Evolutionary conservation across 1,139 yeast genomes (phyloP).

Genomic region (Zhuliangozyma parablackwelliae): DNA sequence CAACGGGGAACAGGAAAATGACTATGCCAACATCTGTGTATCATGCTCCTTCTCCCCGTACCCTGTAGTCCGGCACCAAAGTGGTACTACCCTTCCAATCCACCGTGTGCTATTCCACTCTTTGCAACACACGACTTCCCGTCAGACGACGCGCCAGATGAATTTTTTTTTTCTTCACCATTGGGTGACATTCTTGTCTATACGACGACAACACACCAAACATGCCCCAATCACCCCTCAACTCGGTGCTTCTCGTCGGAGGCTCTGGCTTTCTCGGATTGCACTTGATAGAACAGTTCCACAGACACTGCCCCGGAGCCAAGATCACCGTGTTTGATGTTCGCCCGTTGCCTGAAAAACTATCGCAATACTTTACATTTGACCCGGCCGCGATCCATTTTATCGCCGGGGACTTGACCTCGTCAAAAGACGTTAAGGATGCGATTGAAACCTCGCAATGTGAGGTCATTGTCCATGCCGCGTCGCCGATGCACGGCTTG

Average conservation of each 20-base stretch:
- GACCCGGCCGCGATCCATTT: slow-evolving; percentile 52
- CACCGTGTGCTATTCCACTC: no score
- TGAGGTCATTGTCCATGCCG: slow-evolving; percentile 86
- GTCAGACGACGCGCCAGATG: no score
- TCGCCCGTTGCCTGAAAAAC: slow-evolving; percentile 71
- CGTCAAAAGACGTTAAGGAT: slow-evolving; percentile 56
- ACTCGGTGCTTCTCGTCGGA: slow-evolving; percentile 70
- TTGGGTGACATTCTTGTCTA: no score
- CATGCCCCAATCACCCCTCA: slow-evolving; percentile 7
- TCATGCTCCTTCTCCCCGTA: no score
- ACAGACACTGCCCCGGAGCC: slow-evolving; percentile 62
- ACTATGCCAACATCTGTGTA: no score
- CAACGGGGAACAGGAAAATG: no score
- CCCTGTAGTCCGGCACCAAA: no score
- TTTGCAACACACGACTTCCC: not conserved
- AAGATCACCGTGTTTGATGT: slow-evolving; percentile 84
- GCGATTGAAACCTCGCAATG: slow-evolving; percentile 64
- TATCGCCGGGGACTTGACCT: slow-evolving; percentile 83
- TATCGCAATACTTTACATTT: slow-evolving; percentile 73
- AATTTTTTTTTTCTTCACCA: no score
- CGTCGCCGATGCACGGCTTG: slow-evolving; percentile 92
- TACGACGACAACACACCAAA: no score
- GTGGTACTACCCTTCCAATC: no score
- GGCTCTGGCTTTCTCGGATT: slow-evolving; percentile 95
- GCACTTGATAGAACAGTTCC: slow-evolving; percentile 83